Base-by-base conservation (phyloP, 352 stramenopile species). In the Globisporangium camurandrum region DNA sequence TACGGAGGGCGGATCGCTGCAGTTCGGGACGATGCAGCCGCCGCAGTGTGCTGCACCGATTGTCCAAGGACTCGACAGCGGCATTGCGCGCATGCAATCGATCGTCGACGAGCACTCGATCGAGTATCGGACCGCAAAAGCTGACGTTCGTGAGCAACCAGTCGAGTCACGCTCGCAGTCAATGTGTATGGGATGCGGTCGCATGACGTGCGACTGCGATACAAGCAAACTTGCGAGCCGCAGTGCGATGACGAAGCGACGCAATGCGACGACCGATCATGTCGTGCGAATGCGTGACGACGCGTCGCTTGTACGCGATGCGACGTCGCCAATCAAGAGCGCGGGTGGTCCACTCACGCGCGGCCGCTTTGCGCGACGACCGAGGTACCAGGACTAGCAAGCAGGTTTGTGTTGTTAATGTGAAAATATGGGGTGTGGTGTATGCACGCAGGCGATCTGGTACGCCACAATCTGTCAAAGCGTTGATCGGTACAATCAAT, bases 81-180 rank as follows among this genome's bases (percentile, higher is more conserved):
- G 63, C 20, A 70, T 88, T 11, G 43, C 68, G 23, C 61, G 61
- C 3, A 85, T 85, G 66, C 45, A 62, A n/a, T 51, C 55, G 23
- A 75, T 88, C 54, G 65, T 72, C 16, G 59, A 76, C 23, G 61
- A 84, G 20, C 69, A 69, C 11, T 76, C 73, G 31, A 77, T 79
- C 22, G 67, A 83, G 38, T 87, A 82, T 43, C 66, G 74, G 11
- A 22, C 84, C 2, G 64, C 74, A 1, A 87, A 86, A 49, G 56
- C 66, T 1, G 80, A 91, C 48, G 20, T 85, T 20, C 67, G 73
- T 11, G 70, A 87, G 31, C 51, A 70, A 7, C 66, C 24, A 14
- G 30, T n/a, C 16, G 40, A 5, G 36, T 3, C 39, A 23, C n/a
- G 8, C 3, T 30, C 26, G 22, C 19, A 11, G 19, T 20, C 41